Percentiles rank a stretch among this genome's conserved stretches.
phyloP scores from a whole-genome alignment of 2,329 filamentous ascomycete genomes.

The Thermothelomyces thermophilus region DNA sequence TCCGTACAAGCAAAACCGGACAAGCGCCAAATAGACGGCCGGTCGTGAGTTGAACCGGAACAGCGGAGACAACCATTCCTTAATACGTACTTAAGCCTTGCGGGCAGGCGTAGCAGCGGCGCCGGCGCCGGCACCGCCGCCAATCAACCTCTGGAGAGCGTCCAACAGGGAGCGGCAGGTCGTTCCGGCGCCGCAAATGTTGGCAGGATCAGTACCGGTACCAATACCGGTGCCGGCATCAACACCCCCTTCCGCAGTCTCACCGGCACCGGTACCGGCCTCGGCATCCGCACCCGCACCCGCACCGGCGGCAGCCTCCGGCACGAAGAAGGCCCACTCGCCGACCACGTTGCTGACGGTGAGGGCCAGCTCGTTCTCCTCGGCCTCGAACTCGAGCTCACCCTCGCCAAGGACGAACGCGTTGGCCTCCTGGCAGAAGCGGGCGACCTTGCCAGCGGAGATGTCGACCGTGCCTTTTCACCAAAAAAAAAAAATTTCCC shows the following conservation, averaged over 20 bases:
- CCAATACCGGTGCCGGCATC: conserved; percentile 8
- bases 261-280: conserved; percentile 5
- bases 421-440: conserved; percentile 31
- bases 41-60: too few species aligned
- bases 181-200: neutral
- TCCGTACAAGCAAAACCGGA: too few species aligned
- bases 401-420: conserved; percentile 33
- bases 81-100: neutral
- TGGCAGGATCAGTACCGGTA: conserved; percentile 4
- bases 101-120: neutral
- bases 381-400: conserved; percentile 37
- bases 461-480: conserved; percentile 30
- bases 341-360: conserved; percentile 30
- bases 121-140: neutral
- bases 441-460: conserved; percentile 32
- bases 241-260: neutral
- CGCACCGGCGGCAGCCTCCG: conserved; percentile 20
- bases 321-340: conserved; percentile 32
- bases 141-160: neutral
- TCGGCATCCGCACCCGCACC: conserved; percentile 15
- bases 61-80: too few species aligned
- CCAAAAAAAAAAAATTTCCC: neutral
- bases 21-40: too few species aligned
- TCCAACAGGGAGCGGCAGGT: conserved; percentile 8
- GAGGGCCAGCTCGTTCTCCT: conserved; percentile 35